Evolutionary conservation across 306 rosid species (phyloP), one percentile per base, ranked within the genome.

Genomic region (Senna tora): DNA sequence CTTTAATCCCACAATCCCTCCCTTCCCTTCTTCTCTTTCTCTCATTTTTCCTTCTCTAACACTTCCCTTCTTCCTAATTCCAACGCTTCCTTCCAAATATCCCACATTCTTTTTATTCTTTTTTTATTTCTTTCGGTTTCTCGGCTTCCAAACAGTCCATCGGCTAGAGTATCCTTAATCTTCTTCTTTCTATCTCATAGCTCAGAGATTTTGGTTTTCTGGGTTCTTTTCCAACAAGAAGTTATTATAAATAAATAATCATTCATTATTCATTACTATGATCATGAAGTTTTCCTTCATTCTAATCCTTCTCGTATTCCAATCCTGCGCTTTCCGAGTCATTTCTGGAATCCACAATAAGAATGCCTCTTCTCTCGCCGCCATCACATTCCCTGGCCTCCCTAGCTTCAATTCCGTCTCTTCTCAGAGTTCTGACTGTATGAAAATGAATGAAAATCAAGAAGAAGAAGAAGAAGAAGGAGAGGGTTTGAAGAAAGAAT

Each of bases 361-460:
- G 3, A 86, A 86, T 49, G 84, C 70, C 65, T 87, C 92, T 57
- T 58, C 83, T 52, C 75, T 91, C 51, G 79, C 87, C 43, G 92
- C 84, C 52, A 81, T 91, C 73, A 81, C 85, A 58, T 73, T 88
- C 20, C 89, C 89, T 54, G 87, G 75, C 33, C 90, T 83, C 50
- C 67, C 81, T 66, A 79, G 82, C 84, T 87, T 89, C 78, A 80
- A 84, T 55, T 74, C 80, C 41, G 83, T 73, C 64, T 72, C 93
- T 10, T 79, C 89, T 34, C 45, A 86, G 16, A 72, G 59, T 28
- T 65, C 86, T 17, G 90, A 82, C 6, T 88, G 97, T 55, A 42
- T n/a, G n/a, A n/a, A n/a, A n/a, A n/a, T n/a, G n/a, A n/a, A 42
- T 2, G 80, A 71, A 28, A 33, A 42, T 2, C 80, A 78, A 14